Conservation (phyloP, 106 monocot species). For the Dendrobium catenatum region DNA sequence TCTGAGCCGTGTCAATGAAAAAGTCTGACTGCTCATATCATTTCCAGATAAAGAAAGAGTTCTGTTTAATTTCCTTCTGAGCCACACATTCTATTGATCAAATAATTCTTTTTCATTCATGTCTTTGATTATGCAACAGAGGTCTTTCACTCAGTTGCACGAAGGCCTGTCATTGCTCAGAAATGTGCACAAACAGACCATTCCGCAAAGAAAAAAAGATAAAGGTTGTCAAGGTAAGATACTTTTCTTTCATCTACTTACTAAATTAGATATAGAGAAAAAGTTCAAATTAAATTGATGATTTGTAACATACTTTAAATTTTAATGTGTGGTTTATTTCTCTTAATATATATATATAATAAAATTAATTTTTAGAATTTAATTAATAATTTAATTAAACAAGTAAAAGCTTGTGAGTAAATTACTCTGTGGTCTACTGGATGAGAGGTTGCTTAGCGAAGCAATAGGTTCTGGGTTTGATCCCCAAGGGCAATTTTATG, state of each 20-base stretch:
- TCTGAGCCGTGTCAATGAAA: not conserved
- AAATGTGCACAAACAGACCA: constrained; percentile 77
- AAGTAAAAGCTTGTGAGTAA: no score
- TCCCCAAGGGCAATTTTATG: not conserved
- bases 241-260: not conserved
- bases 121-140: constrained; percentile 29
- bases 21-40: not conserved
- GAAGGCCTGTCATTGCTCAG: constrained; percentile 79
- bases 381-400: no score
- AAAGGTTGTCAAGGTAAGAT: constrained; percentile 74
- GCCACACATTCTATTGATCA: not conserved
- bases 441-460: no score
- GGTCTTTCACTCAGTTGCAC: constrained; percentile 88
- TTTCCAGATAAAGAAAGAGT: not conserved
- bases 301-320: no score
- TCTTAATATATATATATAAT: no score
- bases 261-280: not conserved
- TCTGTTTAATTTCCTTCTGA: not conserved
- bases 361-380: no score
- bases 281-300: no score
- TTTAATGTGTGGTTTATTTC: no score
- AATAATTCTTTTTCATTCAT: not conserved
- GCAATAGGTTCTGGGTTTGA: no score
- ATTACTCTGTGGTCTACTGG: no score
- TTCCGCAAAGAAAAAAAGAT: constrained; percentile 95